Evolutionary conservation across 2,329 filamentous ascomycete species (phyloP).

Genomic region (Aspergillus sp.): DNA sequence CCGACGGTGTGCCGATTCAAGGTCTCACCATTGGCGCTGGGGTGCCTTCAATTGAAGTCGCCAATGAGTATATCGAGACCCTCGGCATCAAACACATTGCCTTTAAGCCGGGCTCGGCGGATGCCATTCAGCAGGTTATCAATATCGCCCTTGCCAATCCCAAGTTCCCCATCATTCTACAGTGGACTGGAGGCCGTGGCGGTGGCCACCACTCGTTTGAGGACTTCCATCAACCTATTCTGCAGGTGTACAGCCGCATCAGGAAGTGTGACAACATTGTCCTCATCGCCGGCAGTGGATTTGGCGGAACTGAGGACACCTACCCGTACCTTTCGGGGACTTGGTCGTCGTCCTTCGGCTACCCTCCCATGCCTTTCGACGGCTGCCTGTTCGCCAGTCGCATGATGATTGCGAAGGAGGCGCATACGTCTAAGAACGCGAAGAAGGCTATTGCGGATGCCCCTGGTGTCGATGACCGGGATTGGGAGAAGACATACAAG

Average conservation of each 20-base stretch:
- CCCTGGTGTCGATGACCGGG: constrained; percentile 65
- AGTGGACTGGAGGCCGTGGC: constrained; percentile 89
- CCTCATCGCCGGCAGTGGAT: constrained; percentile 79
- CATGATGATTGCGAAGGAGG: constrained; percentile 90
- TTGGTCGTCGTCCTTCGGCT: constrained; percentile 80
- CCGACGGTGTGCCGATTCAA: constrained; percentile 82
- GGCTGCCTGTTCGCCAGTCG: constrained; percentile 83
- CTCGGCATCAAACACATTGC: constrained; percentile 84
- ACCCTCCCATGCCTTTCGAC: constrained; percentile 88
- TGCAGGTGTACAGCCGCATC: constrained; percentile 85
- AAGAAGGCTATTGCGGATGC: constrained; percentile 88
- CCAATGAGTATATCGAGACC: constrained; percentile 87
- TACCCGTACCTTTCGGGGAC: constrained; percentile 83
- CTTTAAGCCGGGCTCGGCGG: constrained; percentile 84
- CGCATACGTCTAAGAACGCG: constrained; percentile 73
- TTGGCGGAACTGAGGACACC: constrained; percentile 79
- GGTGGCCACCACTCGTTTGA: constrained; percentile 91
- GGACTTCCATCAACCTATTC: constrained; percentile 84
- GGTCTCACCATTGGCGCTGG: constrained; percentile 86
- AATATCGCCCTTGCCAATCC: constrained; percentile 90
- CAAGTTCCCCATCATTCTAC: constrained; percentile 75
- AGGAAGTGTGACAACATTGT: constrained; percentile 78
- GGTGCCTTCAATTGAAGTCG: constrained; percentile 86
- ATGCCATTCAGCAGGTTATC: constrained; percentile 79
- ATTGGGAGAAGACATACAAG: constrained; percentile 93